Evolutionary conservation across 805 yeast genomes (phyloP).

Genomic region (Metschnikowia lochheadii): DNA sequence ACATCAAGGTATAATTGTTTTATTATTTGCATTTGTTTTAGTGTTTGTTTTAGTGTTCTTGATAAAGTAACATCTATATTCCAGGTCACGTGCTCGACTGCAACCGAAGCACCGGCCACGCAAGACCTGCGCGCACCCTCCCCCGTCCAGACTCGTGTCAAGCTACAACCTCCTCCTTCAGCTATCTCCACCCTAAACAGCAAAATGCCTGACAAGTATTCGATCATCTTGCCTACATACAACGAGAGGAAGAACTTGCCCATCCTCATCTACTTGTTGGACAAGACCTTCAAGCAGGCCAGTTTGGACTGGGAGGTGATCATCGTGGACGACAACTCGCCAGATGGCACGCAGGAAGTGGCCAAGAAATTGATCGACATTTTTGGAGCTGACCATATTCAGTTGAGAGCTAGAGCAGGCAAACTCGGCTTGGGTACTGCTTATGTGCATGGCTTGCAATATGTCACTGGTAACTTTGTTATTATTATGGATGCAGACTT

Average conservation of each 20-base stretch:
- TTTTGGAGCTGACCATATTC: conserved; percentile 58
- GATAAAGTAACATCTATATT: no score
- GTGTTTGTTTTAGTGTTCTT: no score
- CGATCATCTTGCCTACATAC: conserved; percentile 73
- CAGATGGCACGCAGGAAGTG: conserved; percentile 76
- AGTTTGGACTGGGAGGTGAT: conserved; percentile 69
- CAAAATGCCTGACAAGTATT: conserved; percentile 47
- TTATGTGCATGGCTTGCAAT: conserved; percentile 71
- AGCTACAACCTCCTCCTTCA: not conserved
- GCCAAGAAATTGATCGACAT: conserved; percentile 56
- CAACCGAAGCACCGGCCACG: conserved; percentile 1
- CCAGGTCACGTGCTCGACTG: not conserved
- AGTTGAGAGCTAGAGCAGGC: conserved; percentile 68
- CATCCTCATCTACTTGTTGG: conserved; percentile 63
- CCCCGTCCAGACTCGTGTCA: not conserved
- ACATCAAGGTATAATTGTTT: no score
- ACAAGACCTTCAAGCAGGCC: conserved; percentile 58
- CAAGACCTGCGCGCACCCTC: not conserved
- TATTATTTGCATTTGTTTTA: no score
- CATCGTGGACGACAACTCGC: conserved; percentile 75
- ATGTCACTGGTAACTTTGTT: conserved; percentile 67
- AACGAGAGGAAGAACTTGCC: conserved; percentile 66
- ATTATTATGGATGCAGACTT: conserved; percentile 84
- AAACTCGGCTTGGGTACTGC: conserved; percentile 80
- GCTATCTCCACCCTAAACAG: not conserved